Base-by-base conservation (phyloP, 2,329 filamentous ascomycete species). In the Fusarium sarcochroum region DNA sequence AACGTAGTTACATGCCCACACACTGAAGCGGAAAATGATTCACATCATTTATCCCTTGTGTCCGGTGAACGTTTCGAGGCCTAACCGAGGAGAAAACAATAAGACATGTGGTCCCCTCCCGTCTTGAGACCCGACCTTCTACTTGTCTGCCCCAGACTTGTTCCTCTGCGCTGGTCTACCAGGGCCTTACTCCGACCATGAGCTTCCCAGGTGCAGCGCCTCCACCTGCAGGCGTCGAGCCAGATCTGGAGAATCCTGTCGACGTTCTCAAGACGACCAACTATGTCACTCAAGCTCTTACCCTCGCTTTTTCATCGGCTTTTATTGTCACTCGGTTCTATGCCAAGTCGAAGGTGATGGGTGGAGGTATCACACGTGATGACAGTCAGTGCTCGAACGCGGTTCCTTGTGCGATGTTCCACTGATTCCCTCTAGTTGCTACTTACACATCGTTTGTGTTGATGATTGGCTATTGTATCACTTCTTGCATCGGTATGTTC, bases 391-490 rank as follows among this genome's bases (percentile, higher is more conserved):
- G 5, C 10, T 6, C 27, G 10, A 30, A 5, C 27, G 3, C 10
- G 13, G 4, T 14, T 14, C 1, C 1, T 35, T 20, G 6, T 5
- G 13, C 27, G 3, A 14, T 11, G 17, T 15, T 41, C 4, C 10
- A 17, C 46, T 65, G 3, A 67, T 44, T 11, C 20, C 4, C 6
- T 2, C 11, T 2, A 70, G 66, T 42, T 35, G 57, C 57, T 30
- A 70, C 68, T 5, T 70, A 70, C n/a, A 20, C 45, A 32, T 66
- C 68, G 1, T 70, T 61, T 18, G 30, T 70, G 10, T n/a, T 70
- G 5, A 70, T 70, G 68, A 15, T 62, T 6, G 66, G 66, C 2
- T 70, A 70, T 40, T 70, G 68, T 7, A 40, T 57, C 32, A 62
- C 66, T 1, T 55, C 58, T 30, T 47, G 44, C n/a, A 37, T 67